phyloP scores from a whole-genome alignment of 2,329 filamentous ascomycete genomes.

The Cordyceps tenuipes region DNA sequence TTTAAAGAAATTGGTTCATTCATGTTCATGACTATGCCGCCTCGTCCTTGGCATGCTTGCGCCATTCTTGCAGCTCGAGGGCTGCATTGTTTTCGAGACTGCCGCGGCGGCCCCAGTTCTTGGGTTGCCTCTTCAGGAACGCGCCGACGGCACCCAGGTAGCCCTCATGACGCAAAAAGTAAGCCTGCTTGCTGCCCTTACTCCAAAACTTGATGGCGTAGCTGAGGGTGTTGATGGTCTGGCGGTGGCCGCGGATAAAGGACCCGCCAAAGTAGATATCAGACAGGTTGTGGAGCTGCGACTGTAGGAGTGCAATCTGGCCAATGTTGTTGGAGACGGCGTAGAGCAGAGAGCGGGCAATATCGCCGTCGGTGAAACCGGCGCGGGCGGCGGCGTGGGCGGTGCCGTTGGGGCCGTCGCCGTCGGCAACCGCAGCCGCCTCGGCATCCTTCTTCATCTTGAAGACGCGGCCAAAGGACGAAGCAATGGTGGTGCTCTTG shows the following conservation, averaged over 20 bases:
- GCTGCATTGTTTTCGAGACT: slow-evolving; percentile 71
- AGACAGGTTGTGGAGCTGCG: slow-evolving; percentile 82
- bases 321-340: slow-evolving; percentile 97
- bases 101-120: slow-evolving; percentile 80
- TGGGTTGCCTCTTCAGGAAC: slow-evolving; percentile 83
- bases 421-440: slow-evolving; percentile 46
- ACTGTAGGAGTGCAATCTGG: slow-evolving; percentile 95
- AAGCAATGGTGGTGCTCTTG: slow-evolving; percentile 91
- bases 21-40: neutral
- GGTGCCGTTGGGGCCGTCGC: slow-evolving; percentile 20
- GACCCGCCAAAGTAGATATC: slow-evolving; percentile 97
- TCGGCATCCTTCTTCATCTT: slow-evolving; percentile 84
- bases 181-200: slow-evolving; percentile 86
- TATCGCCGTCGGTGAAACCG: slow-evolving; percentile 69
- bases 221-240: slow-evolving; percentile 95
- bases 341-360: slow-evolving; percentile 85
- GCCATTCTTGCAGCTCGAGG: slow-evolving; percentile 24
- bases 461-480: slow-evolving; percentile 94
- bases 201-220: slow-evolving; percentile 99
- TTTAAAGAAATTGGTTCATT: too few relatives aligned
- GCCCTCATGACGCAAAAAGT: slow-evolving; percentile 91
- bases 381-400: slow-evolving; percentile 24
- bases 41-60: slow-evolving; percentile 15
- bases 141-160: slow-evolving; percentile 92
- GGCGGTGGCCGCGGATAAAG: slow-evolving; percentile 90